Evolutionary conservation across 768 basidiomycete genomes (phyloP).

Genomic region (Lactarius psammicola): DNA sequence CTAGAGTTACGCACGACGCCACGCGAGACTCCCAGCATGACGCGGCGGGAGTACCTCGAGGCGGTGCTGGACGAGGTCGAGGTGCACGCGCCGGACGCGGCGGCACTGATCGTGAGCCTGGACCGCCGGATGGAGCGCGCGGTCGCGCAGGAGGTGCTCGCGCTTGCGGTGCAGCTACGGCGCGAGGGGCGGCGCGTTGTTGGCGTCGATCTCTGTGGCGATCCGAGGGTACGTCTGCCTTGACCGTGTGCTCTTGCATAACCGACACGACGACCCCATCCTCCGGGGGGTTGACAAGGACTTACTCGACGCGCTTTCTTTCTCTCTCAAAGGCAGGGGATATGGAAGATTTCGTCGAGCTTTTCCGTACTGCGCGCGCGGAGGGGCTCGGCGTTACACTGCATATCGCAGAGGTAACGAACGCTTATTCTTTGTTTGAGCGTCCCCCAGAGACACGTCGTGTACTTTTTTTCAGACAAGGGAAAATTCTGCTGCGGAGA

Average conservation of each 20-base stretch:
- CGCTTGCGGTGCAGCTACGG: conserved; percentile 54
- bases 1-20: conserved; percentile 87
- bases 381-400: conserved; percentile 72
- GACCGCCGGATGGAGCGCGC: conserved; percentile 63
- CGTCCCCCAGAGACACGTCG: neutral
- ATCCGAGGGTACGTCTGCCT: conserved; percentile 47
- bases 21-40: conserved; percentile 54
- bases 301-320: neutral
- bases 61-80: conserved; percentile 66
- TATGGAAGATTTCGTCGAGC: conserved; percentile 48
- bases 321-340: conserved; percentile 47
- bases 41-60: conserved; percentile 56
- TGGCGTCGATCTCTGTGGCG: conserved; percentile 79
- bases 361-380: conserved; percentile 53
- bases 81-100: conserved; percentile 46
- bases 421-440: neutral
- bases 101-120: conserved; percentile 69
- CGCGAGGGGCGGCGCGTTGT: conserved; percentile 60
- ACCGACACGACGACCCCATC: too few relatives aligned
- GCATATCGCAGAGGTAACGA: conserved; percentile 74
- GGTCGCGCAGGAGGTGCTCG: conserved; percentile 55
- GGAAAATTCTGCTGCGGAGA: conserved; percentile 54
- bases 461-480: conserved; percentile 42
- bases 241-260: neutral
- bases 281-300: too few relatives aligned